A percentile compares a stretch with the other conserved stretches of the same genome.
Evolutionary conservation across 306 rosid species (phyloP).

Genomic region (Echinosophora koreensis): DNA sequence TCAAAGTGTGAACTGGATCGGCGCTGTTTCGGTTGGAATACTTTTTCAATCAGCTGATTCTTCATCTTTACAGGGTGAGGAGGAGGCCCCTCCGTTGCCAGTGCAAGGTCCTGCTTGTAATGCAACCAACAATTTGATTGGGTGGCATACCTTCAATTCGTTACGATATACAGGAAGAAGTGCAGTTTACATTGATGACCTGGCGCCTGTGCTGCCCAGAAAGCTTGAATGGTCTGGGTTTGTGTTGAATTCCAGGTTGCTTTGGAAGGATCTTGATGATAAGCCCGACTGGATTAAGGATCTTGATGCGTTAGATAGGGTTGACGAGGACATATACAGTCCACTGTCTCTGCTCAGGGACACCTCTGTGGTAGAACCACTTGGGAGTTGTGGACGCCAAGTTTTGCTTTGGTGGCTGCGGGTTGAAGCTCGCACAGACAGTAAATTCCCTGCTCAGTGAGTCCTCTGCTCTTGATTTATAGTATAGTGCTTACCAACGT

Average conservation of each 20-base stretch:
- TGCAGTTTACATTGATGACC: slow-evolving; percentile 83
- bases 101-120: slow-evolving; percentile 98
- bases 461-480: slow-evolving; percentile 45
- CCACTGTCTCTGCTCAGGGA: slow-evolving; percentile 87
- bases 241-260: slow-evolving; percentile 85
- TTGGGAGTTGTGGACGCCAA: slow-evolving; percentile 94
- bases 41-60: slow-evolving; percentile 68
- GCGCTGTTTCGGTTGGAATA: slow-evolving; percentile 93
- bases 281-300: slow-evolving; percentile 89
- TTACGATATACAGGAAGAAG: slow-evolving; percentile 68
- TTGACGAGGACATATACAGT: slow-evolving; percentile 67
- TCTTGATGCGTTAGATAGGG: slow-evolving; percentile 64
- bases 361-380: slow-evolving; percentile 84
- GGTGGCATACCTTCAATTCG: slow-evolving; percentile 96
- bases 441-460: slow-evolving; percentile 94
- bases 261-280: slow-evolving; percentile 82
- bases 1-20: slow-evolving; percentile 89
- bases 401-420: slow-evolving; percentile 97
- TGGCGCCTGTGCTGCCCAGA: slow-evolving; percentile 83
- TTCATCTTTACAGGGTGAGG: slow-evolving; percentile 55
- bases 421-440: slow-evolving; percentile 97
- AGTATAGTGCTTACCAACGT: background rate
- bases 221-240: slow-evolving; percentile 97
- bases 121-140: slow-evolving; percentile 77
- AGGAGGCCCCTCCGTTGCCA: slow-evolving; percentile 61